phyloP scores from a whole-genome alignment of 768 basidiomycete genomes.

The Rhodotorula diobovata region DNA sequence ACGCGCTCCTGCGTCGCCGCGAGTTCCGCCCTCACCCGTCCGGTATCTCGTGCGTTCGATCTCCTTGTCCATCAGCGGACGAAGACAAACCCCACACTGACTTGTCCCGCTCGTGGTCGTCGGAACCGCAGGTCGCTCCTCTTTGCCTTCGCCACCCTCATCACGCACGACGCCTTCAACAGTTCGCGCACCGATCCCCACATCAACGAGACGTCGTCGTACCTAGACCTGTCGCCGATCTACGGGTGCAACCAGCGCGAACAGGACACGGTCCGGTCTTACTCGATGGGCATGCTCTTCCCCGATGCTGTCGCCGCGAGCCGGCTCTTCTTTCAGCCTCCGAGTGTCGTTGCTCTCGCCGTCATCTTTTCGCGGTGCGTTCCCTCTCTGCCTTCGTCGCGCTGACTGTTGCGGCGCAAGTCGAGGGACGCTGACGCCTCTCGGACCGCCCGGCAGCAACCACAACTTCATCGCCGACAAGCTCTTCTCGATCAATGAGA shows the following conservation, averaged over 20 bases:
- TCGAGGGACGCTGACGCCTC: no score
- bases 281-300: slow-evolving; percentile 61
- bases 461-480: slow-evolving; percentile 62
- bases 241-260: slow-evolving; percentile 61
- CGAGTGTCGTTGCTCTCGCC: slow-evolving; percentile 62
- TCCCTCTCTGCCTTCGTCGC: no score
- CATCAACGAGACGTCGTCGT: slow-evolving; percentile 64
- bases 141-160: slow-evolving; percentile 3
- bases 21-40: slow-evolving; percentile 56
- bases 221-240: slow-evolving; percentile 69
- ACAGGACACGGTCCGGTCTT: slow-evolving; percentile 55
- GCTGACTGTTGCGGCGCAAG: neutral
- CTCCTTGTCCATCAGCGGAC: no score
- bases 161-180: slow-evolving; percentile 62
- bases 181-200: slow-evolving; percentile 50
- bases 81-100: no score
- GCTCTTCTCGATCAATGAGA: slow-evolving; percentile 55
- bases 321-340: slow-evolving; percentile 60
- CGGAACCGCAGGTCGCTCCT: neutral
- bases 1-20: slow-evolving; percentile 68
- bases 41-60: slow-evolving; percentile 56
- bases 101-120: neutral
- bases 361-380: slow-evolving; percentile 59
- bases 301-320: slow-evolving; percentile 57
- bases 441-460: slow-evolving; percentile 22